A percentile compares a stretch with the other conserved stretches of the same genome.
phyloP scores from a whole-genome alignment of 2,329 filamentous ascomycete species.

The Alternaria triticimaculans region DNA sequence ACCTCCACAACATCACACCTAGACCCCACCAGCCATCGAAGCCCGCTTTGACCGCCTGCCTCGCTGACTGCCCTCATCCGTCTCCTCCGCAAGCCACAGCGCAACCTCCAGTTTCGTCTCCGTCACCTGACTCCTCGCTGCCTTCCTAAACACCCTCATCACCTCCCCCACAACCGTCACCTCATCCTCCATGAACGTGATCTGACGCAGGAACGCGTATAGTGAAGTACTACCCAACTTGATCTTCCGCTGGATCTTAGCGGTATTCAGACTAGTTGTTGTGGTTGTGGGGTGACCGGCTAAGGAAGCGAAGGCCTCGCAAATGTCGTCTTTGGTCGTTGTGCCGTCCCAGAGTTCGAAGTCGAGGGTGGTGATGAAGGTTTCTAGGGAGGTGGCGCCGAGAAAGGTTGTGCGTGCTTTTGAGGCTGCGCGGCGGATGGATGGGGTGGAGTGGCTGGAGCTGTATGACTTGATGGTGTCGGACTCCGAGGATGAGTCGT shows the following conservation, averaged over 20 bases:
- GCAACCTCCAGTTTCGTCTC: not conserved
- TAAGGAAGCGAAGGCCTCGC: not conserved
- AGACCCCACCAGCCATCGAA: not conserved
- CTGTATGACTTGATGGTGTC: not conserved
- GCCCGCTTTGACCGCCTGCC: too few species aligned
- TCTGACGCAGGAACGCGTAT: not conserved
- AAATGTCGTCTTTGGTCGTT: constrained; percentile 1
- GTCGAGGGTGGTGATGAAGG: not conserved
- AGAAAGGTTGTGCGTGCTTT: constrained; percentile 4
- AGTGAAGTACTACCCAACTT: not conserved
- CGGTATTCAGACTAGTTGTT: not conserved
- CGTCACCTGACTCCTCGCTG: not conserved
- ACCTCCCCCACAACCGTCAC: not conserved
- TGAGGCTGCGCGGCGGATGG: not conserved
- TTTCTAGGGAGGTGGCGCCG: not conserved
- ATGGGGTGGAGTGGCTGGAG: not conserved
- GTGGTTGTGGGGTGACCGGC: too few species aligned
- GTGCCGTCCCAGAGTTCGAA: not conserved
- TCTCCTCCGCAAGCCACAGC: not conserved
- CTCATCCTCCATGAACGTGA: not conserved
- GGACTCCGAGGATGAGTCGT: not conserved
- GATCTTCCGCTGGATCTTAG: not conserved
- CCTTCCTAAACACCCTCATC: not conserved
- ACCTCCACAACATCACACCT: not conserved
- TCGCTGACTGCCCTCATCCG: not conserved